Evolutionary conservation across 73 alveolate genomes (phyloP), one percentile per base, ranked within the genome.

Genomic region (Uronychia setigera): DNA sequence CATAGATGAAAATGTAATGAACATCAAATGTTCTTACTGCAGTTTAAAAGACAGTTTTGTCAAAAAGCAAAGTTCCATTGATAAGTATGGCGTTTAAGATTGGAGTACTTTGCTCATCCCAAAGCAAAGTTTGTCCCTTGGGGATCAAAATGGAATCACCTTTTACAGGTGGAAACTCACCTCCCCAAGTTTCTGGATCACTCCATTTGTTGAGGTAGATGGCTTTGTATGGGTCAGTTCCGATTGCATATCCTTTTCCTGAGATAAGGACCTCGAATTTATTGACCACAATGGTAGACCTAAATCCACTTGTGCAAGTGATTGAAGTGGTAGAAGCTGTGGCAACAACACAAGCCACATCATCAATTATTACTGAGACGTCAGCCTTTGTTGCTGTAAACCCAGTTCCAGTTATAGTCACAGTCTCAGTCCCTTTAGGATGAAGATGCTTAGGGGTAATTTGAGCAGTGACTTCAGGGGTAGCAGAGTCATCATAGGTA

Each of bases 111-210:
- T 79, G 83, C 1, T 82, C 85, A 76, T 94, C 98, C 5, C 89
- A 92, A 30, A 94, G 76, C 35, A 94, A 84, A 58, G 91, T 84
- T 32, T 75, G 58, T 26, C 98, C 98, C 19, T 57, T 35, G 29
- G 93, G 93, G 35, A 94, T 85, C 59, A 76, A 77, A 1, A 94
- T 90, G 29, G 93, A 59, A 34, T 94, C 98, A 0, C 95, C 96
- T 35, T 83, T 90, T 19, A 86, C 76, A 25, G 98, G 98, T 27
- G 89, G 84, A 75, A 92, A 93, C 59, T 92, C 96, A 31, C 93
- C 92, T 27, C 98, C 98, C 98, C 98, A 94, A 35, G 98, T 94
- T 28, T 82, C 58, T 25, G 79, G 34, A 19, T 79, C 91, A 29
- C 96, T 88, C 96, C 96, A 94, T 31, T 31, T 33, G 32, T 81